Evolutionary conservation across 352 stramenopile genomes (phyloP).

Genomic region (Pythium folliculosum): DNA sequence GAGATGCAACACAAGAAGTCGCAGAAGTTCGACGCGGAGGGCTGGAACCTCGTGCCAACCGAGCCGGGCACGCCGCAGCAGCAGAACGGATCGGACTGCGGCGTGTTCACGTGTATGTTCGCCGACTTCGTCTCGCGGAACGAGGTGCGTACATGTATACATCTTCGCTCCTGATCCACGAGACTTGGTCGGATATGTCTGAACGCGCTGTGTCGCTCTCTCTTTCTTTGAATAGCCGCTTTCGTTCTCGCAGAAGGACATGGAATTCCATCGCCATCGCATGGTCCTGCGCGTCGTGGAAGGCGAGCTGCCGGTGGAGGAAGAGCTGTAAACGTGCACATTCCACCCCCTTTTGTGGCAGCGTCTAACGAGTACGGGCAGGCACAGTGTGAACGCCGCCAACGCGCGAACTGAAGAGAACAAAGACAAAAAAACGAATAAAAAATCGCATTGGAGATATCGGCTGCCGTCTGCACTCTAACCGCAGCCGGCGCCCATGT

Average conservation of each 20-base stretch:
- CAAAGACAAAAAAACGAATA: no score
- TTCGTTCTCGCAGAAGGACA: constrained; percentile 78
- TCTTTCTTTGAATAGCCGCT: constrained; percentile 42
- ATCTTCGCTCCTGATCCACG: neutral
- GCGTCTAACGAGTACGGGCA: no score
- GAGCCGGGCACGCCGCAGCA: constrained; percentile 70
- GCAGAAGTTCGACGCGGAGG: constrained; percentile 53
- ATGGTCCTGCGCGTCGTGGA: constrained; percentile 78
- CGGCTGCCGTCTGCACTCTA: no score
- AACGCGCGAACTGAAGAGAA: no score
- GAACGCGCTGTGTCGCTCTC: neutral
- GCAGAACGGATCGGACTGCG: constrained; percentile 82
- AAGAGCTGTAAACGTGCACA: constrained; percentile 49
- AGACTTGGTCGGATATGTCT: neutral
- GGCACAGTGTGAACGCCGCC: no score
- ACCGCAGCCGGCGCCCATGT: neutral
- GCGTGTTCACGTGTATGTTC: constrained; percentile 88
- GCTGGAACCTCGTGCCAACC: constrained; percentile 68
- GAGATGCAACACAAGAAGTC: constrained; percentile 88
- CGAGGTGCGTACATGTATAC: constrained; percentile 36
- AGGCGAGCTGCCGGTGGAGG: constrained; percentile 62
- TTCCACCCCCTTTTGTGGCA: neutral
- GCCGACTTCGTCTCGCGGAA: constrained; percentile 76
- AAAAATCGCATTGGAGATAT: no score
- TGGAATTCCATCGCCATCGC: constrained; percentile 81